These are phyloP conservation scores for Colletotrichum australisinense DNA, from an alignment of 2,329 filamentous ascomycete genomes.

Conservation along the genomic window DNA sequence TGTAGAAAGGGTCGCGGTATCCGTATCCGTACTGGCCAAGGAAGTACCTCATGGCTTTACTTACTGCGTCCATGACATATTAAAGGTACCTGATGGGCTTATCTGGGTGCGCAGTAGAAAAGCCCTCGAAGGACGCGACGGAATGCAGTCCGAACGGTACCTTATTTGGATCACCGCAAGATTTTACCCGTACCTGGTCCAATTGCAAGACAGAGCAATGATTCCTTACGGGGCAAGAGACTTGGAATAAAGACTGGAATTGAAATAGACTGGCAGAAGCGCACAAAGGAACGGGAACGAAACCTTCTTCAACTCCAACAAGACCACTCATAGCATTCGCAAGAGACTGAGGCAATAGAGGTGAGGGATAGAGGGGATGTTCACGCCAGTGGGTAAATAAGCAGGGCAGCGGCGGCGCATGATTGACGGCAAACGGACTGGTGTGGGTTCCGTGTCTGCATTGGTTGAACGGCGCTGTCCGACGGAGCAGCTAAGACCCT, in stretches of 20 bases:
- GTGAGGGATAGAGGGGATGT: slow-evolving; percentile 2
- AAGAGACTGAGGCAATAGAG: background rate
- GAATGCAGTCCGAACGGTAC: background rate
- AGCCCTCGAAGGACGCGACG: background rate
- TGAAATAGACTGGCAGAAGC: background rate
- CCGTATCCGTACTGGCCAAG: background rate
- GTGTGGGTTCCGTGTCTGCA: slow-evolving; percentile 23
- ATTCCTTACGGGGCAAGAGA: too few species aligned
- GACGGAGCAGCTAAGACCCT: slow-evolving; percentile 25
- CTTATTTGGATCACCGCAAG: background rate
- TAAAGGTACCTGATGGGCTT: background rate
- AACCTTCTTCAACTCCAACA: background rate
- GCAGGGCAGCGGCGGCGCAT: slow-evolving; percentile 9
- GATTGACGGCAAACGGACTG: slow-evolving; percentile 29
- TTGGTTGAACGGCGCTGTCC: slow-evolving; percentile 15
- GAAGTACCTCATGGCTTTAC: background rate
- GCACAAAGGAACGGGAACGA: background rate
- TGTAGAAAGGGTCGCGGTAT: background rate
- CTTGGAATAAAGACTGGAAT: background rate
- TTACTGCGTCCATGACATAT: background rate
- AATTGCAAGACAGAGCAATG: too few species aligned
- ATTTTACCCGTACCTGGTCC: too few species aligned
- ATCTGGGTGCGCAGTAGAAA: background rate
- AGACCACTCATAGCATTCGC: background rate
- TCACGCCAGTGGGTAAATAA: background rate